A percentile compares a stretch with the other conserved stretches of the same genome.
Conservation (phyloP, 1,284 basidiomycete genomes). For the Xerocomus subilludens region DNA sequence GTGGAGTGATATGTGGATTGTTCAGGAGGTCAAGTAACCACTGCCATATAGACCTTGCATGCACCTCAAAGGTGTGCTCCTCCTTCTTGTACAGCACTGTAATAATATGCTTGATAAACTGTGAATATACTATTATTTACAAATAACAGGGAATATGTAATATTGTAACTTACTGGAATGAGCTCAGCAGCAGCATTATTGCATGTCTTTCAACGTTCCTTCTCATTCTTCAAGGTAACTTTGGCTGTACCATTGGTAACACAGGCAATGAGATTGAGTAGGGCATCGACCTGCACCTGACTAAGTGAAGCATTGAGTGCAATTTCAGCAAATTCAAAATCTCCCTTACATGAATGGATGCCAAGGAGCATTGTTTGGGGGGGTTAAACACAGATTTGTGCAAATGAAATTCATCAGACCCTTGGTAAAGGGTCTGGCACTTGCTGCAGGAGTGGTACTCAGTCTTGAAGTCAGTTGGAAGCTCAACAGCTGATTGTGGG, state of each 20-base stretch:
- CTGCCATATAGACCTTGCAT: constrained; percentile 40
- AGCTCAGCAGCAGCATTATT: constrained; percentile 11
- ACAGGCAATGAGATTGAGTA: constrained; percentile 3
- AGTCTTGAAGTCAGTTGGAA: constrained; percentile 4
- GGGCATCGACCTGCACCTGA: not conserved
- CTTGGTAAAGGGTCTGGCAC: not conserved
- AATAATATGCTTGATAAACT: too few species aligned
- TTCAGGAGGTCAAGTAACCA: constrained; percentile 44
- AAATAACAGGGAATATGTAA: not conserved
- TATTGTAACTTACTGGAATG: constrained; percentile 5
- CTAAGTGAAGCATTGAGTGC: not conserved
- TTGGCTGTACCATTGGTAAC: not conserved
- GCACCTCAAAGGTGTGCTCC: not conserved
- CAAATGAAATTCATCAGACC: not conserved
- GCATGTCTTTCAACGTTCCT: not conserved
- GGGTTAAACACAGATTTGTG: not conserved
- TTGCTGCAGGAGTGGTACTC: constrained; percentile 3
- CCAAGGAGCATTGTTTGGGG: constrained; percentile 1
- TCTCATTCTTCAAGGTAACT: constrained; percentile 16
- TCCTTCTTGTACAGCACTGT: too few species aligned
- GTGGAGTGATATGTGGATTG: constrained; percentile 33
- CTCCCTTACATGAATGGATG: not conserved
- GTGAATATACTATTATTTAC: not conserved
- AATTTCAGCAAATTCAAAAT: constrained; percentile 19
- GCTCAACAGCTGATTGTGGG: too few species aligned